phyloP scores from a whole-genome alignment of 129 eudicot genomes.

The Calendula officinalis region DNA sequence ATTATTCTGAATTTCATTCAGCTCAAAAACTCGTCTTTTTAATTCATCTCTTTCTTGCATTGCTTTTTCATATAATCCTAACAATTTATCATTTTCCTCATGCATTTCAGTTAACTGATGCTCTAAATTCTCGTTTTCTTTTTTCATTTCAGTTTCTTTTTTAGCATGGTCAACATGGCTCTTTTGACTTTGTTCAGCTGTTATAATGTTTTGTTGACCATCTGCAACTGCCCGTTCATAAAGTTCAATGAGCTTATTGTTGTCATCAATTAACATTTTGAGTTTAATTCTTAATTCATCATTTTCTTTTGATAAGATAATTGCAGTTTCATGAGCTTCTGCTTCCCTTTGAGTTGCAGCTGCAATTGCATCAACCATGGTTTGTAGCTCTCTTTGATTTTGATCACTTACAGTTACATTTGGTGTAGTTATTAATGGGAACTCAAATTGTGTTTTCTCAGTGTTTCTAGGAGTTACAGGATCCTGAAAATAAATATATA shows the following conservation, averaged over 20 bases:
- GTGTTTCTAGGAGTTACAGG: slow-evolving; percentile 57
- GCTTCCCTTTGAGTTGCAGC: slow-evolving; percentile 99
- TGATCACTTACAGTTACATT: slow-evolving; percentile 51
- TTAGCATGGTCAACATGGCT: slow-evolving; percentile 29
- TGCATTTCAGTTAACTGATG: slow-evolving; percentile 83
- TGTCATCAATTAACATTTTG: slow-evolving; percentile 80
- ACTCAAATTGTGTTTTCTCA: slow-evolving; percentile 36
- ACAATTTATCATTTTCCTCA: slow-evolving; percentile 79
- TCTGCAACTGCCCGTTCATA: slow-evolving; percentile 78
- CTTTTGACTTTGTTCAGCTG: slow-evolving; percentile 31
- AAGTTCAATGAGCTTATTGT: slow-evolving; percentile 83
- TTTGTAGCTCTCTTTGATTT: slow-evolving; percentile 72
- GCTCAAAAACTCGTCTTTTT: slow-evolving; percentile 37
- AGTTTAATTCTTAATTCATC: slow-evolving; percentile 75
- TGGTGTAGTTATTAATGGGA: slow-evolving; percentile 40
- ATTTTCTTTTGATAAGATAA: slow-evolving; percentile 82
- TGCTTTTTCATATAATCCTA: slow-evolving; percentile 80
- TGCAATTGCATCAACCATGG: slow-evolving; percentile 97
- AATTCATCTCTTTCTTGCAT: slow-evolving; percentile 94
- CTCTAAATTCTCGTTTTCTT: slow-evolving; percentile 45
- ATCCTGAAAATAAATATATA: slow-evolving; percentile 41
- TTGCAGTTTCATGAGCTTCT: slow-evolving; percentile 89
- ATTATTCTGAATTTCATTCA: slow-evolving; percentile 9
- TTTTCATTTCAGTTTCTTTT: slow-evolving; percentile 36
- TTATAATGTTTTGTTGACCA: slow-evolving; percentile 28